phyloP scores from a whole-genome alignment of 1,139 yeast species.

The Candida sp. region DNA sequence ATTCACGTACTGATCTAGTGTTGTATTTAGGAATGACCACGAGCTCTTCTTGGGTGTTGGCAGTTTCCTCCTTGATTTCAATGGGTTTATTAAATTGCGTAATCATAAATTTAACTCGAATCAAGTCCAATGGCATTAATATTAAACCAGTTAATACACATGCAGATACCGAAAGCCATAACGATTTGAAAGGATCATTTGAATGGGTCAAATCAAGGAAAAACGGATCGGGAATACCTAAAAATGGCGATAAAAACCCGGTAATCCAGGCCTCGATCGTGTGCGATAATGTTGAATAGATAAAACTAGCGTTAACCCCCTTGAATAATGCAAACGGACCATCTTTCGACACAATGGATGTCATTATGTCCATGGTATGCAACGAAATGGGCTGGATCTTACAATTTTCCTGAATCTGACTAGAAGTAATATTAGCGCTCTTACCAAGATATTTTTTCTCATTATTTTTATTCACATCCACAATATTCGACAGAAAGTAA shows the following conservation, averaged over 20 bases:
- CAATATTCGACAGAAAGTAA: conserved; percentile 42
- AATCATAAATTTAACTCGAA: conserved; percentile 72
- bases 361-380: conserved; percentile 68
- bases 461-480: conserved; percentile 13
- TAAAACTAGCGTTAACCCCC: conserved; percentile 82
- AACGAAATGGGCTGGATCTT: conserved; percentile 60
- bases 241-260: conserved; percentile 77
- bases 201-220: conserved; percentile 82
- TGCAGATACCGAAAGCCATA: conserved; percentile 67
- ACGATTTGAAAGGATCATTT: conserved; percentile 68
- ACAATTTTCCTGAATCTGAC: conserved; percentile 9
- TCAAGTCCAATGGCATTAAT: conserved; percentile 78
- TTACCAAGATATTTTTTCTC: too few species aligned
- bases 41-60: conserved; percentile 4
- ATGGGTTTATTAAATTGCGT: conserved; percentile 42
- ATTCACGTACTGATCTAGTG: conserved; percentile 37
- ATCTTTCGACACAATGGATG: conserved; percentile 67
- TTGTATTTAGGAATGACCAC: conserved; percentile 9
- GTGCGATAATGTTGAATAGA: conserved; percentile 69
- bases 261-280: conserved; percentile 92
- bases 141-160: conserved; percentile 73
- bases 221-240: conserved; percentile 89
- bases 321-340: conserved; percentile 86
- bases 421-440: too few species aligned
- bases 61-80: conserved; percentile 7